Evolutionary conservation across 257 asterid genomes (phyloP).

Genomic region (Euphrasia confusa): DNA sequence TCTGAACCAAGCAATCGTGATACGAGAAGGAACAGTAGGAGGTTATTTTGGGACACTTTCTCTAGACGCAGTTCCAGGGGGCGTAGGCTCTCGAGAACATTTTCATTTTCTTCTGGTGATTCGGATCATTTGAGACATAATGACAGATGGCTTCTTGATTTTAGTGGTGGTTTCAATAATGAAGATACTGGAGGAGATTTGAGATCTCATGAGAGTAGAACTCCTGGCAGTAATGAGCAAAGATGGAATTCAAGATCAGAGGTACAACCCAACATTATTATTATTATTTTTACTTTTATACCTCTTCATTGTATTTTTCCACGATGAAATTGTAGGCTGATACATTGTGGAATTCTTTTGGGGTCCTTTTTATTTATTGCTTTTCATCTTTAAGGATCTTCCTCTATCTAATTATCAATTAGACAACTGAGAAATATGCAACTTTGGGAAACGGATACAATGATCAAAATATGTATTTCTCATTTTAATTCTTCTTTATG

Average conservation of each 20-base stretch:
- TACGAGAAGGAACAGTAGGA: constrained; percentile 65
- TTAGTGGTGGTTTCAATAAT: constrained; percentile 41
- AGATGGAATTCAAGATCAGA: constrained; percentile 65
- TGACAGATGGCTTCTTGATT: constrained; percentile 62
- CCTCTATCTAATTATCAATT: neutral
- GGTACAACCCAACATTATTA: constrained; percentile 34
- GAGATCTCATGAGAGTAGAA: constrained; percentile 38
- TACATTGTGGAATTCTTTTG: no score
- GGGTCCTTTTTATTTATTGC: no score
- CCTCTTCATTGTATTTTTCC: neutral
- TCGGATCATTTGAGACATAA: constrained; percentile 43
- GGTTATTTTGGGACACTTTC: constrained; percentile 89
- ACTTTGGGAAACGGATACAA: neutral
- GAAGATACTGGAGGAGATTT: constrained; percentile 55
- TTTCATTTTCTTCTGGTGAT: constrained; percentile 41
- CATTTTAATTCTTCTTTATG: constrained; percentile 7
- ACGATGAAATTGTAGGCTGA: no score
- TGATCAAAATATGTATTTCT: neutral
- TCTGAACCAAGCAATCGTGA: constrained; percentile 51
- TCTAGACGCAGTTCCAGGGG: constrained; percentile 72
- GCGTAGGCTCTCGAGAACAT: constrained; percentile 42
- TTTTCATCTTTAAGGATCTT: neutral
- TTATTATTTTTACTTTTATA: neutral
- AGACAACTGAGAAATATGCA: neutral
- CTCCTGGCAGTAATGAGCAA: constrained; percentile 44